phyloP scores from a whole-genome alignment of 225 moss, liverwort and hornwort species.

The Climacium dendroides region DNA sequence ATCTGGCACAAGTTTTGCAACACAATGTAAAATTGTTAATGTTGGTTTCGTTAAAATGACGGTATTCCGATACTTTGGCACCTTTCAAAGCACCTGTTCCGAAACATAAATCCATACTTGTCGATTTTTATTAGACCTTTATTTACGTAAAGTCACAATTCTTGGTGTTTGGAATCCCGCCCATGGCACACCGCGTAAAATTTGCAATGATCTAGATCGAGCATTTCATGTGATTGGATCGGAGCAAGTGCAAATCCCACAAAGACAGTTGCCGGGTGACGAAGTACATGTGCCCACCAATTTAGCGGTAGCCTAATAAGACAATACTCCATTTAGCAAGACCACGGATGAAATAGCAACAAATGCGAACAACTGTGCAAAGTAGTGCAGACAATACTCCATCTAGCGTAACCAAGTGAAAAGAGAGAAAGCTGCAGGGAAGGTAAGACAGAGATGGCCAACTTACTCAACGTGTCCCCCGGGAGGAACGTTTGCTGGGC shows the following conservation, averaged over 20 bases:
- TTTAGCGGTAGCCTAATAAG: not conserved
- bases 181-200: not conserved
- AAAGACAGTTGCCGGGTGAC: not conserved
- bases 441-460: not conserved
- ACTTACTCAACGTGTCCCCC: slow-evolving; percentile 23
- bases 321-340: not conserved
- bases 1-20: not conserved
- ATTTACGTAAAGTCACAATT: not conserved
- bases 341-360: not conserved
- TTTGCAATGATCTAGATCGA: not conserved
- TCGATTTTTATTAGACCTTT: not conserved
- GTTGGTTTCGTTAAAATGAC: not conserved
- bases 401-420: not conserved
- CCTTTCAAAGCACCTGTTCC: not conserved
- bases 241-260: not conserved
- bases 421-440: not conserved
- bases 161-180: not conserved
- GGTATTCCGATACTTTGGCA: not conserved
- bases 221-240: not conserved
- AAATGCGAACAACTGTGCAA: not conserved
- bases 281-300: not conserved
- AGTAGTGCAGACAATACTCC: not conserved
- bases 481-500: slow-evolving; percentile 1
- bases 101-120: not conserved
- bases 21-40: not conserved